Base-by-base conservation (phyloP, 2,329 filamentous ascomycete species). In the Aspergillus candidus region DNA sequence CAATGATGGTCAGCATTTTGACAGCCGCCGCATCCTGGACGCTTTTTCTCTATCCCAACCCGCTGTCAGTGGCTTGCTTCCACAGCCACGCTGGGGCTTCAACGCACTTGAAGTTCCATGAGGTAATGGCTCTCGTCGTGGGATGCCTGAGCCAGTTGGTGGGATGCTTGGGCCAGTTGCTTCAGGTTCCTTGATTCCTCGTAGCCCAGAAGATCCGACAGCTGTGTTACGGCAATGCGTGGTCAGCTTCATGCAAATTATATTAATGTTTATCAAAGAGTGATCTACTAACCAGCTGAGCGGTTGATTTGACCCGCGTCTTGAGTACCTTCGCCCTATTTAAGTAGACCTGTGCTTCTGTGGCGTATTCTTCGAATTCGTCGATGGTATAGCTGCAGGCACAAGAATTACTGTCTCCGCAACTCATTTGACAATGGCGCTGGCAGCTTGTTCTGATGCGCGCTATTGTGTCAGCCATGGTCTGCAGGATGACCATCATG, bases 1-100 rank as follows among this genome's bases (percentile, higher is more conserved):
- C 41, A 39, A 51, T 35, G 22, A 51, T 42, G 15, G 47, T 47
- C 18, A 51, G 14, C 35, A 44, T 38, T 14, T 51, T 47, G n/a
- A 51, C 41, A n/a, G 47, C 47, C 14, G 40, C 40, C 4, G 47
- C 43, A 10, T 47, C 47, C 27, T 42, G 34, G 12, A 32, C 38
- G n/a, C 35, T 47, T 35, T n/a, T 39, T 33, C 43, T 49, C 18
- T 40, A 37, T 30, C 11, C 12, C 6, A 32, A 15, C 13, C 11
- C 39, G 13, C 18, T 11, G 17, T 35, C 30, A 44, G 33, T 27
- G 18, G 32, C 32, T 4, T 30, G 4, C 40, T 14, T 14, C 22
- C 30, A 29, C 4, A 22, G 27, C 31, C 13, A 36, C 30, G n/a
- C 11, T 10, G 18, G 22, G 22, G 22, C 22, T 12, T 11, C 18